Evolutionary conservation across 768 basidiomycete species (phyloP).

Genomic region (Naematelia encephala): DNA sequence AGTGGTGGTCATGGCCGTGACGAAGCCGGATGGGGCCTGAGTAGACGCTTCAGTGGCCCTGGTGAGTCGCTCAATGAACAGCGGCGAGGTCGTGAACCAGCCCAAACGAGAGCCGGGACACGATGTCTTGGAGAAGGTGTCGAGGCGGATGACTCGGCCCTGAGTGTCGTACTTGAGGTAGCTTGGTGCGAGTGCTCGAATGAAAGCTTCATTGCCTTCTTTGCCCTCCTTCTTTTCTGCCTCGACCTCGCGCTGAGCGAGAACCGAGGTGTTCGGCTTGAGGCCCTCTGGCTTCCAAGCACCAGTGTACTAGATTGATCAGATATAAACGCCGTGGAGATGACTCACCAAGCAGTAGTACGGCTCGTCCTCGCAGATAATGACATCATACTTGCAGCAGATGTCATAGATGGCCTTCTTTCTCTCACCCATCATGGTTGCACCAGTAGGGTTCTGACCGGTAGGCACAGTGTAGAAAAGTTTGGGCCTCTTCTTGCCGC

Average conservation of each 20-base stretch:
- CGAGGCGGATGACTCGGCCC: constrained; percentile 69
- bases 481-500: constrained; percentile 58
- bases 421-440: constrained; percentile 63
- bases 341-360: constrained; percentile 60
- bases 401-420: constrained; percentile 79
- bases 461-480: constrained; percentile 60
- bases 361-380: constrained; percentile 81
- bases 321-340: background rate
- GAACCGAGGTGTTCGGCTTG: constrained; percentile 15
- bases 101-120: constrained; percentile 74
- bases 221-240: constrained; percentile 37
- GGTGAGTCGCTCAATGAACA: constrained; percentile 72
- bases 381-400: constrained; percentile 73
- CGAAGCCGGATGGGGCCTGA: constrained; percentile 70
- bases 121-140: constrained; percentile 58
- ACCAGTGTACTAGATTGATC: constrained; percentile 31
- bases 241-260: constrained; percentile 24
- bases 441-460: constrained; percentile 80
- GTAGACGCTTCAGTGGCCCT: constrained; percentile 66
- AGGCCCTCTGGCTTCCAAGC: constrained; percentile 51
- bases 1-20: constrained; percentile 59
- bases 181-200: constrained; percentile 59
- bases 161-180: constrained; percentile 66
- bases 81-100: constrained; percentile 72
- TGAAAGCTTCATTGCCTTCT: constrained; percentile 55